Conservation (phyloP, 2,329 filamentous ascomycete genomes). For the Botryosphaeria dothidea region DNA sequence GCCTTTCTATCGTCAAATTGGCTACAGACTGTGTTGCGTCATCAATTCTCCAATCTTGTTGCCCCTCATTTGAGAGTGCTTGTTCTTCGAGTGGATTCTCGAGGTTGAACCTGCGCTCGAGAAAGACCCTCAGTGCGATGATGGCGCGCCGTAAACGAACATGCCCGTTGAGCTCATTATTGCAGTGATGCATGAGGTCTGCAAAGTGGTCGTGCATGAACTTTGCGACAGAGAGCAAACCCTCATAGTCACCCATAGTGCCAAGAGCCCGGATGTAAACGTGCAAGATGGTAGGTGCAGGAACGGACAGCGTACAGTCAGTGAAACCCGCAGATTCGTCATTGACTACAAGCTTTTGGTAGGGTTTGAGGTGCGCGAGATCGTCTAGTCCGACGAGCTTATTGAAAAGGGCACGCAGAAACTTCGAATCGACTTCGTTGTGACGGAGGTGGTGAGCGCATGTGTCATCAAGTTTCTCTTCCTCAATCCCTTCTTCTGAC, state of each 20-base stretch:
- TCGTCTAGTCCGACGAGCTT: slow-evolving; percentile 2
- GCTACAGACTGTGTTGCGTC: background rate
- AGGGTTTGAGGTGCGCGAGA: slow-evolving; percentile 36
- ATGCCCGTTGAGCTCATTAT: slow-evolving; percentile 45
- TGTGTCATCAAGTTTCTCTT: background rate
- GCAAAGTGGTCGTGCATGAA: background rate
- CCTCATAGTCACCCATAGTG: slow-evolving; percentile 59
- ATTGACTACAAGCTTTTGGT: slow-evolving; percentile 34
- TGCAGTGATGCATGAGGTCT: background rate
- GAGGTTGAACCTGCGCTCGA: slow-evolving; percentile 37
- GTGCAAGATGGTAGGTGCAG: slow-evolving; percentile 54
- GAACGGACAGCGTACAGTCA: slow-evolving; percentile 40
- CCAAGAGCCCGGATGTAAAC: slow-evolving; percentile 65
- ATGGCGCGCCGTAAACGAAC: slow-evolving; percentile 38
- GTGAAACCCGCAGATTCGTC: slow-evolving; percentile 28
- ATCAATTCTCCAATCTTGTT: too few relatives aligned
- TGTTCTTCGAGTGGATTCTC: slow-evolving; percentile 5
- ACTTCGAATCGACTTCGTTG: slow-evolving; percentile 1
- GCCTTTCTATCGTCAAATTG: background rate
- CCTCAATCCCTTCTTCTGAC: too few relatives aligned
- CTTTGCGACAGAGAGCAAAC: slow-evolving; percentile 52
- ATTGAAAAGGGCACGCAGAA: slow-evolving; percentile 15
- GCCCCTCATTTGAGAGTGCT: background rate
- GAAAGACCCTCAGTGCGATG: slow-evolving; percentile 42
- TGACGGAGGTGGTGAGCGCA: background rate